Base-by-base conservation (phyloP, 2,329 filamentous ascomycete genomes). In the Xylariaceae sp. region DNA sequence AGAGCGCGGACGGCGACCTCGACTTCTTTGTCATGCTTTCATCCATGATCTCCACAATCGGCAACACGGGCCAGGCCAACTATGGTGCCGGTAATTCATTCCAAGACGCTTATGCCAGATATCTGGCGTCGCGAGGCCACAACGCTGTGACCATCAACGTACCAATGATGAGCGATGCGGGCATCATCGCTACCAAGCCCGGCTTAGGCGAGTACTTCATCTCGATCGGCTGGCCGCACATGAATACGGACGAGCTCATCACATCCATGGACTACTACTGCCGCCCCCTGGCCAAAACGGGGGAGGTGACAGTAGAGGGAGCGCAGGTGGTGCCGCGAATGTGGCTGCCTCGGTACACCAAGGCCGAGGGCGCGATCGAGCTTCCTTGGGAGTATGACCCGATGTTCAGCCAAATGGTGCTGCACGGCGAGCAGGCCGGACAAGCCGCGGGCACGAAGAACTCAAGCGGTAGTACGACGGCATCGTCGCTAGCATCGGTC, bases 121-220 rank as follows among this genome's bases (percentile, higher is more conserved):
- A 59, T 19, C 57, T 58, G 12, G 43, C 51, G 14, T 50, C 56
- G n/a, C 42, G 47, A 7, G 59, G 57, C 6, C 51, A 54, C 15
- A 56, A 58, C 36, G 55, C 49, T 2, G 46, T 57, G 18, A 56
- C 60, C 1, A 48, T 62, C 12, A 57, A 62, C 40, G 52, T 62
- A 41, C 60, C 60, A 3, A 59, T 55, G 58, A 62, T 63, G 56
- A 49, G 51, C 18, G 56, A 55, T 11, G 53, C 58, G n/a, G 57
- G 60, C 39, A 58, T 61, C 44, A 51, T 63, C 11, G 57, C 56
- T 9, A 59, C 60, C 17, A 55, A 44, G 27, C 41, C 45, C 27
- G 48, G 19, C 12, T 9, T 40, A 12, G 40, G 44, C 42, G 43
- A 38, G 14, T 44, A 15, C 53, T 52, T 49, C 40, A 39, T 39